A percentile compares a stretch with the other conserved stretches of the same genome.
These are phyloP conservation scores for Penicillium thymicola DNA, from an alignment of 2,329 filamentous ascomycete genomes.

Conservation along the genomic window DNA sequence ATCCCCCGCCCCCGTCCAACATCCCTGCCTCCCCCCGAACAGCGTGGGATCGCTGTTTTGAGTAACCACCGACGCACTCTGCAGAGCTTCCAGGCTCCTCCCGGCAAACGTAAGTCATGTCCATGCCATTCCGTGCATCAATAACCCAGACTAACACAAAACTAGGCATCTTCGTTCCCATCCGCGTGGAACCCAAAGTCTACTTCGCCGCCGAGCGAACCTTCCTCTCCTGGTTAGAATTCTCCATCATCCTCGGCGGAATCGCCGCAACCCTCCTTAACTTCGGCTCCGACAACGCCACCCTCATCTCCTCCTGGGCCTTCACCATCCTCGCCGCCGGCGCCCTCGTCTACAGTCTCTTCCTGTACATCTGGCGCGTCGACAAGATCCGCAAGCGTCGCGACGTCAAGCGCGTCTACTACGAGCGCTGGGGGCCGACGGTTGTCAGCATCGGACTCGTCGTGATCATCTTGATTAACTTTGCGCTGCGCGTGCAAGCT, in stretches of 20 bases:
- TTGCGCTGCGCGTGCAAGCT: conserved; percentile 70
- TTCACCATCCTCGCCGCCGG: conserved; percentile 80
- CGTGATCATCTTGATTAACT: conserved; percentile 72
- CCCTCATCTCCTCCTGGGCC: conserved; percentile 67
- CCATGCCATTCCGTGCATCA: not conserved
- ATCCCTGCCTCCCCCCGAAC: conserved; percentile 37
- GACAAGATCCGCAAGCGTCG: conserved; percentile 76
- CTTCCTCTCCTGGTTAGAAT: conserved; percentile 96
- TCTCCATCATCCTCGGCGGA: conserved; percentile 87
- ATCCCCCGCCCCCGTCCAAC: conserved; percentile 53
- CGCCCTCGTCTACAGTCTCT: conserved; percentile 77
- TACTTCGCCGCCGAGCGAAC: conserved; percentile 96
- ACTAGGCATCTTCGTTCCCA: conserved; percentile 87
- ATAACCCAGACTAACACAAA: conserved; percentile 41
- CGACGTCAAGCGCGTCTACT: conserved; percentile 72
- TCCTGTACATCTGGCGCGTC: conserved; percentile 84
- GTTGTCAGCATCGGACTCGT: conserved; percentile 72
- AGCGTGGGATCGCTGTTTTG: conserved; percentile 39
- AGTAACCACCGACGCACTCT: conserved; percentile 43
- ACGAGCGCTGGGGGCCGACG: conserved; percentile 83
- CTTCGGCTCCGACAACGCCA: conserved; percentile 62
- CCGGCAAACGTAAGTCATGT: conserved; percentile 49
- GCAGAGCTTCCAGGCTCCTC: conserved; percentile 58
- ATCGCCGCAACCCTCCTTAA: conserved; percentile 82
- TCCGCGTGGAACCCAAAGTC: conserved; percentile 95